Evolutionary conservation across 352 stramenopile genomes (phyloP).

Genomic region (Pythium pyrilobum): DNA sequence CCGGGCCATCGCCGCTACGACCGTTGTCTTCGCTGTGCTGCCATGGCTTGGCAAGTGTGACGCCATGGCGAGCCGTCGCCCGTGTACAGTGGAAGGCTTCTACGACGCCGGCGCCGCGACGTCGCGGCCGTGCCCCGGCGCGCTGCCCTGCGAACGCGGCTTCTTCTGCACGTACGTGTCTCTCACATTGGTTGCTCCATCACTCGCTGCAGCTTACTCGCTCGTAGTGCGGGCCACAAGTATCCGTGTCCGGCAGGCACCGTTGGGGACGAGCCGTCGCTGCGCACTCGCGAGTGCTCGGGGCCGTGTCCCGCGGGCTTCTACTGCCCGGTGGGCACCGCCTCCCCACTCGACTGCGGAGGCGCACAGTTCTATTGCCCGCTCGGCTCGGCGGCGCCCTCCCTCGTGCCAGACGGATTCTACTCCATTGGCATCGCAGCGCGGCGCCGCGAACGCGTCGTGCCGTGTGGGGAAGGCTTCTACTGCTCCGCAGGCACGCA

Average conservation of each 20-base stretch:
- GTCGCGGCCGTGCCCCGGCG: conserved; percentile 31
- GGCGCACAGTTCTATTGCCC: conserved; percentile 48
- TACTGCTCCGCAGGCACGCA: conserved; percentile 51
- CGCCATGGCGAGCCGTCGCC: conserved; percentile 1
- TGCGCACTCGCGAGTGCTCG: conserved; percentile 41
- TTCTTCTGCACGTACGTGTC: conserved; percentile 59
- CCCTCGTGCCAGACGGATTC: conserved; percentile 14
- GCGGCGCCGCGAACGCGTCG: conserved; percentile 23
- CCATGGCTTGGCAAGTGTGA: too few species aligned
- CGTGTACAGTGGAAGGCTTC: conserved; percentile 46
- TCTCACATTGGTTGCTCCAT: background rate
- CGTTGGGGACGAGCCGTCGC: conserved; percentile 41
- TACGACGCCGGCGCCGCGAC: conserved; percentile 39
- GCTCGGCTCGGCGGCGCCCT: conserved; percentile 11
- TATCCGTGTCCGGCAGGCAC: conserved; percentile 47
- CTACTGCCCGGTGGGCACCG: conserved; percentile 46
- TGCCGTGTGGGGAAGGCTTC: conserved; percentile 38
- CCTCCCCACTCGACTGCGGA: conserved; percentile 36
- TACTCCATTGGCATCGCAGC: conserved; percentile 35
- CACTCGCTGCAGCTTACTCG: background rate
- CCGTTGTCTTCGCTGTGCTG: too few species aligned
- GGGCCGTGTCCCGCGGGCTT: conserved; percentile 55
- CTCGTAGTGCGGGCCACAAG: conserved; percentile 30
- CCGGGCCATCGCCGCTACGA: too few species aligned
- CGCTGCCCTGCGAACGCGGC: conserved; percentile 33